phyloP scores from a whole-genome alignment of 1,139 yeast species.

The Nakaseomyces kungkrabaensis region DNA sequence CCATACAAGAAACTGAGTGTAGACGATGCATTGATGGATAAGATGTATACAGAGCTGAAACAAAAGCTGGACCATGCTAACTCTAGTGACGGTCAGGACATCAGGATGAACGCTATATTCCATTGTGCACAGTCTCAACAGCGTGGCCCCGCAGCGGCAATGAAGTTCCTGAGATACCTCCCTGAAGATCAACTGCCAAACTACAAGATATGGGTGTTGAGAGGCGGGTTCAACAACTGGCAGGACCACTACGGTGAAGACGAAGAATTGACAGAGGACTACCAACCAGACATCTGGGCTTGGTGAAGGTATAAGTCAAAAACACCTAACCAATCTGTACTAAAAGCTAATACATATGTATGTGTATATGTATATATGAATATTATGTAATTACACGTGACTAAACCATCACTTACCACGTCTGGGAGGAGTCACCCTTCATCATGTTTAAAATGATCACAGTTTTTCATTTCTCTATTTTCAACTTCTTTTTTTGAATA shows the following conservation, averaged over 20 bases:
- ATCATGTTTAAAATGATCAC: not conserved
- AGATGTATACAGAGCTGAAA: conserved; percentile 31
- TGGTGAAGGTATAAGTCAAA: conserved; percentile 6
- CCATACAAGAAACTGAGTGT: conserved; percentile 28
- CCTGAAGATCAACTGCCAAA: conserved; percentile 33
- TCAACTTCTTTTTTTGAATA: too few species aligned
- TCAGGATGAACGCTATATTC: conserved; percentile 47
- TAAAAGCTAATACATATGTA: not conserved
- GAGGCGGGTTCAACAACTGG: conserved; percentile 86
- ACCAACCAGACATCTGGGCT: conserved; percentile 47
- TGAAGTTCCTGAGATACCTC: conserved; percentile 49
- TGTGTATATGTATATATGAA: not conserved
- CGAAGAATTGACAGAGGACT: conserved; percentile 55
- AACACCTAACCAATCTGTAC: not conserved
- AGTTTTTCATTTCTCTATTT: not conserved
- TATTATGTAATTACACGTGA: too few species aligned
- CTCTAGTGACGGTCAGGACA: conserved; percentile 13
- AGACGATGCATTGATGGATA: conserved; percentile 2
- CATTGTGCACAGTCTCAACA: conserved; percentile 88
- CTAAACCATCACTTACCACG: too few species aligned
- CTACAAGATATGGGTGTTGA: conserved; percentile 57
- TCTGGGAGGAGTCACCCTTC: not conserved
- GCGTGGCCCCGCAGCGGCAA: conserved; percentile 80
- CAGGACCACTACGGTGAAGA: conserved; percentile 66
- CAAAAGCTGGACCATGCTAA: conserved; percentile 33